Conservation (phyloP, 2,329 filamentous ascomycete genomes). For the Gliomastix tumulicola region DNA sequence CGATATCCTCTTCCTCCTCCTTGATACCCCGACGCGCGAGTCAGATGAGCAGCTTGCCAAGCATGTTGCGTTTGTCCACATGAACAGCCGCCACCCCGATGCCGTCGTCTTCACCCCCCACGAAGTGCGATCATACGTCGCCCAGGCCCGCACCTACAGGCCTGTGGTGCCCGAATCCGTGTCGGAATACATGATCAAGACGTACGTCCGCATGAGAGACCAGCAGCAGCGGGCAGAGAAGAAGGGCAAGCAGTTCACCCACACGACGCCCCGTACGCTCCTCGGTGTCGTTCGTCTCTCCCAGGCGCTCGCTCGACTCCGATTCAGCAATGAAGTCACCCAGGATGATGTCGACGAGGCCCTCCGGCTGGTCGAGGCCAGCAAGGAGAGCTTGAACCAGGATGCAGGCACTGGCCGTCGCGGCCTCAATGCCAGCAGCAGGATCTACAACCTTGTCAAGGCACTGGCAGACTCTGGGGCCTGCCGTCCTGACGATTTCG, state of each 20-base stretch:
- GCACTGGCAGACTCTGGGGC: conserved; percentile 80
- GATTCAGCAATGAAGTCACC: conserved; percentile 78
- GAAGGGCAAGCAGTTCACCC: conserved; percentile 84
- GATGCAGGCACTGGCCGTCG: conserved; percentile 55
- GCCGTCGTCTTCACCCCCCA: conserved; percentile 79
- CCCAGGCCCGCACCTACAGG: conserved; percentile 82
- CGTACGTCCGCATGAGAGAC: conserved; percentile 90
- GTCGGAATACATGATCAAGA: conserved; percentile 94
- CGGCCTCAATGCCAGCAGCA: conserved; percentile 74
- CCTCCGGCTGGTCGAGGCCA: conserved; percentile 82
- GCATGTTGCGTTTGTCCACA: conserved; percentile 95
- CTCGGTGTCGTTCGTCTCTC: conserved; percentile 88
- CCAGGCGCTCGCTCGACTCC: conserved; percentile 85
- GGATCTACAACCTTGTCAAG: conserved; percentile 93
- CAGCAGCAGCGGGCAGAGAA: conserved; percentile 88
- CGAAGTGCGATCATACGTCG: conserved; percentile 94
- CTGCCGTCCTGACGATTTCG: conserved; percentile 65
- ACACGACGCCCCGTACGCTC: conserved; percentile 89
- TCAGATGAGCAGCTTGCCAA: conserved; percentile 87
- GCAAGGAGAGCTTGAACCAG: conserved; percentile 81
- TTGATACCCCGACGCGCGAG: conserved; percentile 88
- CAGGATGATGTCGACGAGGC: conserved; percentile 96
- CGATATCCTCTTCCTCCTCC: conserved; percentile 91
- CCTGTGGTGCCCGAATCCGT: conserved; percentile 79
- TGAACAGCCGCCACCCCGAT: conserved; percentile 83